Percentiles rank a stretch among this genome's conserved stretches.
These are phyloP conservation scores for Aspergillus transmontanensis DNA, from an alignment of 2,329 filamentous ascomycete genomes.

Conservation along the genomic window DNA sequence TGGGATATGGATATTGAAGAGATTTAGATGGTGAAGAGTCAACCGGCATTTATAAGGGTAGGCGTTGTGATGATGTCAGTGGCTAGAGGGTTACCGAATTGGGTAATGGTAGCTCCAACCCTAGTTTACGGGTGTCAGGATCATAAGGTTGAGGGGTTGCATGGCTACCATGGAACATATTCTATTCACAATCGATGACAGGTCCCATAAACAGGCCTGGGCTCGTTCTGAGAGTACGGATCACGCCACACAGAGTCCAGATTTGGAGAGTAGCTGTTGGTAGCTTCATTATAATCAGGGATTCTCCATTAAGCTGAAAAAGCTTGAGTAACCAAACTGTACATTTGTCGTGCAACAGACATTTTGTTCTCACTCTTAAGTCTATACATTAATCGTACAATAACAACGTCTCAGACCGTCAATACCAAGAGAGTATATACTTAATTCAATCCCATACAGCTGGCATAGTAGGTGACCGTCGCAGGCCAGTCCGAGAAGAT, in stretches of 20 bases:
- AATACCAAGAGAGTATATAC: neutral
- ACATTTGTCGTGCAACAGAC: neutral
- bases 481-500: constrained; percentile 26
- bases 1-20: neutral
- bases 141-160: neutral
- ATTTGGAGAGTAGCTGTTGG: too few relatives aligned
- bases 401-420: neutral
- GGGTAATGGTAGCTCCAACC: neutral
- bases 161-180: neutral
- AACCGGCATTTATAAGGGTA: neutral
- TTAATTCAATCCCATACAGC: constrained; percentile 20
- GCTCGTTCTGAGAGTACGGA: neutral
- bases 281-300: too few relatives aligned
- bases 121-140: neutral
- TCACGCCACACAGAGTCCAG: neutral
- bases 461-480: constrained; percentile 24
- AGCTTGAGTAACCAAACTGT: neutral
- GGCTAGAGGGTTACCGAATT: neutral
- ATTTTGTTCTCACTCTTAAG: neutral
- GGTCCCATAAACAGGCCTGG: neutral
- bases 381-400: constrained; percentile 6
- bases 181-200: neutral
- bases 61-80: neutral
- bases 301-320: too few relatives aligned
- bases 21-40: neutral